Evolutionary conservation across 192 early-diverging fungal genomes (phyloP), one percentile per base, ranked within the genome.

Genomic region (Podila clonocystis): DNA sequence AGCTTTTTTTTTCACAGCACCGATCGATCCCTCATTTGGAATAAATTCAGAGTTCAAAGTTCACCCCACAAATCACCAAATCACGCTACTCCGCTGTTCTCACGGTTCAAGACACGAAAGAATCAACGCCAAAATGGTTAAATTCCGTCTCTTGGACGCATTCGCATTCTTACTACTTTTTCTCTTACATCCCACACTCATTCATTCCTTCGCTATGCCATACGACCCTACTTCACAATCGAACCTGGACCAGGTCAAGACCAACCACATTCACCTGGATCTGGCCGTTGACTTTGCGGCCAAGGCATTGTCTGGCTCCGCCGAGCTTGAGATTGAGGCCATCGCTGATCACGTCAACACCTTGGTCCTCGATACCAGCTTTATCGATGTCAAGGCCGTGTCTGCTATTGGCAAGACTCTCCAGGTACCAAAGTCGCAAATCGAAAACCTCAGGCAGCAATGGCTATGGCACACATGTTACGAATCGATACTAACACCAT

Each of bases 151-250:
- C 13, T 15, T 4, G 13, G 15, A 45, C 41, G 8, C 13, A 45
- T 55, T 55, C 22, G 5, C 26, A 24, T 22, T 55, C 9, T 26
- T 55, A 3, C 17, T 22, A n/a, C 41, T 45, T 17, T 3, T 41
- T 45, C 41, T 45, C 41, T 15, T 22, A 20, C 24, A 24, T 11
- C 52, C 8, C 24, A 7, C 52, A 55, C n/a, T 26, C 52, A 55
- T 26, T 11, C 52, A 55, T 24, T 26, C 19, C 12, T 48, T 8
- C 55, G 64, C 67, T n/a, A 85, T 82, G 80, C 58, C 73, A 34
- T 85, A 86, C 72, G 97, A 98, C 82, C 95, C 94, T 33, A 96
- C 90, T 82, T 94, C 93, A 50, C 92, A 89, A 52, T 91, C 96
- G 11, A 97, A 97, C 85, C 87, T 93, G 26, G 79, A 88, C 76